phyloP scores from a whole-genome alignment of 352 stramenopile genomes.

The Globisporangium viniferum region DNA sequence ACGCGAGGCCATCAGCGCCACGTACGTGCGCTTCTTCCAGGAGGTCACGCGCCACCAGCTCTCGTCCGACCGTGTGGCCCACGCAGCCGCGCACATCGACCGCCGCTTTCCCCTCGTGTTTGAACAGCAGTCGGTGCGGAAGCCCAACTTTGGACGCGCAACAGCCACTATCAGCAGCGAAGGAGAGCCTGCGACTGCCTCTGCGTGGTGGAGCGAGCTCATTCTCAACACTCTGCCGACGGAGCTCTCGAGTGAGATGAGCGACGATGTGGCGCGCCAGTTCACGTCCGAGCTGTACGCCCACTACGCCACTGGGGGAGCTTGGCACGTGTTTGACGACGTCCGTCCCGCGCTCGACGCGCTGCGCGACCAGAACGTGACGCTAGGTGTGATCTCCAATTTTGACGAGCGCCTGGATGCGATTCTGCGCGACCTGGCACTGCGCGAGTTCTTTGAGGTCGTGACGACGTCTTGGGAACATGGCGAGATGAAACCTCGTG shows the following conservation, averaged over 20 bases:
- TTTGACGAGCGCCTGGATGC: conserved; percentile 67
- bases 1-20: conserved; percentile 37
- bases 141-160: conserved; percentile 50
- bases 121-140: conserved; percentile 13
- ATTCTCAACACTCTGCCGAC: conserved; percentile 41
- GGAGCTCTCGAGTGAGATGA: conserved; percentile 20
- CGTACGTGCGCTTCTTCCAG: conserved; percentile 52
- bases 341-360: conserved; percentile 35
- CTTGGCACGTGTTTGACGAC: conserved; percentile 67
- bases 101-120: conserved; percentile 45
- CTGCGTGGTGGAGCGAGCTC: conserved; percentile 56
- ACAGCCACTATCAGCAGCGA: neutral
- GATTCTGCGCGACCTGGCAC: conserved; percentile 39
- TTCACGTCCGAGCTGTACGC: conserved; percentile 52
- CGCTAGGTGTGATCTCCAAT: conserved; percentile 72
- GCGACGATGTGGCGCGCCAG: conserved; percentile 15
- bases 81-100: conserved; percentile 24
- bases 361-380: conserved; percentile 21
- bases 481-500: conserved; percentile 46
- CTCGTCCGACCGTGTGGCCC: conserved; percentile 19
- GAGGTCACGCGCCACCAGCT: conserved; percentile 24
- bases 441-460: conserved; percentile 47
- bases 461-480: conserved; percentile 60
- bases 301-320: conserved; percentile 42
- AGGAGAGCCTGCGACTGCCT: conserved; percentile 19